phyloP scores from a whole-genome alignment of 257 asterid genomes.

The Nicotiana obtusifolia region DNA sequence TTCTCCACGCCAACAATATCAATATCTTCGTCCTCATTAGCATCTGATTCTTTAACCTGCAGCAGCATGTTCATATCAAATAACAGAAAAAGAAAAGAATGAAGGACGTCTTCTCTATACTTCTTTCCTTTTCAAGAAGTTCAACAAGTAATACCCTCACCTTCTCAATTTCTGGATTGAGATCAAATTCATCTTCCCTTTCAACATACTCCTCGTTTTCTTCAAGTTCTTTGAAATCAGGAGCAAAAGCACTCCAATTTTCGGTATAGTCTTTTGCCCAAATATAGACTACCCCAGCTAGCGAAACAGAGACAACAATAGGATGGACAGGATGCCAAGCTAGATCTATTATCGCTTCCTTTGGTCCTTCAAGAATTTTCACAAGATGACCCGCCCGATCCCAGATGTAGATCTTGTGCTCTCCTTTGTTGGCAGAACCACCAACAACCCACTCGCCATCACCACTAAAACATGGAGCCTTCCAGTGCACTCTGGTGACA shows the following conservation, averaged over 20 bases:
- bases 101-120: background rate
- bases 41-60: constrained; percentile 65
- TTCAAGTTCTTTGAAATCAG: constrained; percentile 90
- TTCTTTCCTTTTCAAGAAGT: background rate
- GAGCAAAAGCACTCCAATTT: constrained; percentile 98
- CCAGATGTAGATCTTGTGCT: constrained; percentile 96
- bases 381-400: constrained; percentile 91
- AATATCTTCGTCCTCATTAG: constrained; percentile 72
- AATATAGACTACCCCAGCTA: constrained; percentile 75
- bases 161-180: constrained; percentile 65
- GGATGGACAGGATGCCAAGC: constrained; percentile 96
- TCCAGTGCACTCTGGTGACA: constrained; percentile 86
- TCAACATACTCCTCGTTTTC: constrained; percentile 94
- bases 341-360: constrained; percentile 81
- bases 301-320: constrained; percentile 75
- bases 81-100: constrained; percentile 6
- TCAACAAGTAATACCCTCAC: constrained; percentile 20
- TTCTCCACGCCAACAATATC: constrained; percentile 61
- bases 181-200: constrained; percentile 86
- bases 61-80: constrained; percentile 16
- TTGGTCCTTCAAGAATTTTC: constrained; percentile 92
- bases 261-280: constrained; percentile 98
- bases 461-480: constrained; percentile 94
- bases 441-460: constrained; percentile 96
- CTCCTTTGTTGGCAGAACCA: constrained; percentile 94